Base-by-base conservation (phyloP, 2,329 filamentous ascomycete genomes). In the Aspergillus novoparasiticus region DNA sequence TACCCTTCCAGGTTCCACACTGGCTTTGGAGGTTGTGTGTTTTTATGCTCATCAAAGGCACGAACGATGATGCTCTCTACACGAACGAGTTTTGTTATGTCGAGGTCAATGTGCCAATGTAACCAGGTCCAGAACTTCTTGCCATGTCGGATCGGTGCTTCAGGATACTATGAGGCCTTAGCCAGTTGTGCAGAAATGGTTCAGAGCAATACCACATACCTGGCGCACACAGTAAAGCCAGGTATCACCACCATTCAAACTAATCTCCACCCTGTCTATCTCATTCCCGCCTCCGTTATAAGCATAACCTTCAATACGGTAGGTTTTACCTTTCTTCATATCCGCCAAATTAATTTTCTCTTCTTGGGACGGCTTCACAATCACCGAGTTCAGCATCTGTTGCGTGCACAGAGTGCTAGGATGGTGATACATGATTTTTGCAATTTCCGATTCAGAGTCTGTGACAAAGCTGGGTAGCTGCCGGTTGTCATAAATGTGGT, bases 81-180 rank as follows among this genome's bases (percentile, higher is more conserved):
- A 21, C 74, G 73, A 4, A 83, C 66, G 4, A 86, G 69, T 63
- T 83, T 77, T 1, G 75, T 71, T 1, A 83, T 69, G 14, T 79
- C 77, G 3, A 86, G 72, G 60, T 86, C 84, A 1, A 85, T 73
- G 61, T 84, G 75, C 84, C 84, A 86, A 64, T 83, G 80, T 4
- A 83, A 51, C 84, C 84, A 86, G 0, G 83, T 81, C 84, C 83
- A 85, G 67, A 83, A 85, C 66, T 83, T 86, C 45, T 79, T 81
- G 3, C 83, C 83, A 60, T 86, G 82, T 5, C 83, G 75, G 39
- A 85, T 77, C 0, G 83, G 82, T 6, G 73, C 72, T 19, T 84
- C 78, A 1, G 83, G 83, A 56, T 81, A 84, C 64, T 79, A 19
- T 9, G 6, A n/a, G 26, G n/a, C 50, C 54, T 28, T 23, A 50